Evolutionary conservation across 139 green algal genomes (phyloP), one percentile per base, ranked within the genome.

Genomic region (Chlorella vulgaris): DNA sequence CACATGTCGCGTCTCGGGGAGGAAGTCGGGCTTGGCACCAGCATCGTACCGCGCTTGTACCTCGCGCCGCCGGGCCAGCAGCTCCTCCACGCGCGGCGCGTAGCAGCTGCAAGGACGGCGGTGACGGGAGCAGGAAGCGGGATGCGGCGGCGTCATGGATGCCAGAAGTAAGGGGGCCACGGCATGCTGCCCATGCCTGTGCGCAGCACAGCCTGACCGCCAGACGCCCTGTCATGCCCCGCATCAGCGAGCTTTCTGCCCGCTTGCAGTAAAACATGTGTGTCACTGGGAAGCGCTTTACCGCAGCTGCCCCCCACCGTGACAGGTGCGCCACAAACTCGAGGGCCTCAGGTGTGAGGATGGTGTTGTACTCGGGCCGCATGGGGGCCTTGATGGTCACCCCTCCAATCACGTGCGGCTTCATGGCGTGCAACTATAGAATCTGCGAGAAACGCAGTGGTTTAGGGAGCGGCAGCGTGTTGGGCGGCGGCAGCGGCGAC

Each of bases 291-390:
- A n/a, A n/a, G n/a, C 24, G 3, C 65, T 35, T 10, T 4, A 36
- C 38, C 28, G 38, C 66, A 8, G 22, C 22, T 24, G 31, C 24
- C 42, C 21, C 70, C 21, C 77, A 89, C 63, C 93, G 84, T 3
- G 92, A 82, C 31, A 97, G 85, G 31, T 90, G 88, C 7, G 90
- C 92, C 2, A 95, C 83, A 75, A 97, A 96, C 0, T 75, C 7
- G 26, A 93, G 77, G 2, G 90, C 89, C 58, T 89, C 88, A 0
- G 80, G 81, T 0, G 87, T 91, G 29, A 97, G 70, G 36, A 97
- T 91, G 38, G 80, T 76, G 0, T 68, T 10, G 47, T 77, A 85
- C 47, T 81, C 61, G 15, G 69, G 69, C 7, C 50, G 80, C 31
- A 80, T 19, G 4, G 80, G 80, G 3, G 73, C 73, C 13, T 39